These are phyloP conservation scores for Penicillium crystallinum DNA, from an alignment of 495 filamentous ascomycete genomes.

Conservation along the genomic window DNA sequence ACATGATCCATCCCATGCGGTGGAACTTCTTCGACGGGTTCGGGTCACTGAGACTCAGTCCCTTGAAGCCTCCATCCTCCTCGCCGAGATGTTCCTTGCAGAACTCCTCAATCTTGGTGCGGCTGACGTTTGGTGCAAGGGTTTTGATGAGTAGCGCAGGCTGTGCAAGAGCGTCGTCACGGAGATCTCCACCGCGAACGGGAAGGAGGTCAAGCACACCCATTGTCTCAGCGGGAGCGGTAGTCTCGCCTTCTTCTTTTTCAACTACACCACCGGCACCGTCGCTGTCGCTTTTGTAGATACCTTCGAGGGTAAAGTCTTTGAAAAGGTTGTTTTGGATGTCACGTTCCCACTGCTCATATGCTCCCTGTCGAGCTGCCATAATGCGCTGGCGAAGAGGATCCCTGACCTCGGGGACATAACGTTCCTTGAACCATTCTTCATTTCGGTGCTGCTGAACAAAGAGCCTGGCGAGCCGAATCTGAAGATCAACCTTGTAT, in stretches of 20 bases:
- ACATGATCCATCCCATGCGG: conserved; percentile 97
- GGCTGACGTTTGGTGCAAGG: conserved; percentile 90
- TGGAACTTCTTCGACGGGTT: conserved; percentile 97
- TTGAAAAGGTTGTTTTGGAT: conserved; percentile 80
- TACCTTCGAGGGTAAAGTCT: conserved; percentile 90
- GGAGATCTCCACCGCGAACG: conserved; percentile 68
- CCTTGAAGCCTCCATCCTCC: conserved; percentile 80
- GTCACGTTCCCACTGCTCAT: conserved; percentile 79
- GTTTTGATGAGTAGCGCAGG: conserved; percentile 97
- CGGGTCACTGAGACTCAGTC: conserved; percentile 89
- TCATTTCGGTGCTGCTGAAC: conserved; percentile 86
- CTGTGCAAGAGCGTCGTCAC: conserved; percentile 76
- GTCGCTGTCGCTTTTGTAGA: conserved; percentile 90
- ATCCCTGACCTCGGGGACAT: conserved; percentile 74
- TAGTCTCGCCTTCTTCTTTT: conserved; percentile 91
- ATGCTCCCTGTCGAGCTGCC: conserved; percentile 67
- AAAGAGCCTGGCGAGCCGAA: conserved; percentile 83
- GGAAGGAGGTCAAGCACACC: conserved; percentile 87
- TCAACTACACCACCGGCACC: conserved; percentile 81
- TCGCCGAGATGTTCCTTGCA: conserved; percentile 89
- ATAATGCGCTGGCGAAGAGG: conserved; percentile 62
- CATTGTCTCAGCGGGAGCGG: conserved; percentile 83
- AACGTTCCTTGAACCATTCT: conserved; percentile 97
- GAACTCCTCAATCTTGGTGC: conserved; percentile 87
- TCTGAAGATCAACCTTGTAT: conserved; percentile 91